A percentile compares a stretch with the other conserved stretches of the same genome.
Evolutionary conservation across 148 eudicot species (phyloP).

Genomic region (Gaultheria prostrata): DNA sequence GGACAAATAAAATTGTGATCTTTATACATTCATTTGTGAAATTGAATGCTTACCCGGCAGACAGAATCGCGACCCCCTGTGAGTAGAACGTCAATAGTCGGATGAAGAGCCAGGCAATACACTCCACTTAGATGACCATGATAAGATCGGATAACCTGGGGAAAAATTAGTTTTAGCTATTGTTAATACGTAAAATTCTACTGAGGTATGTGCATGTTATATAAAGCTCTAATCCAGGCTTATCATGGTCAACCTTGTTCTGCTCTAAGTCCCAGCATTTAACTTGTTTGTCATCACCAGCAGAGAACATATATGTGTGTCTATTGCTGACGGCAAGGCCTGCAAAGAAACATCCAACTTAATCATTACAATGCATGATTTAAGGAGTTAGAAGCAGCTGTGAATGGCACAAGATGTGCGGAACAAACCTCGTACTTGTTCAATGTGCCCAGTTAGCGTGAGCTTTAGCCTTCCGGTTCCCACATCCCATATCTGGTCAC

Average conservation of each 20-base stretch:
- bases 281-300: slow-evolving; percentile 98
- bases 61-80: slow-evolving; percentile 99
- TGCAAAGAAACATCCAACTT: slow-evolving; percentile 26
- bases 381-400: slow-evolving; percentile 4
- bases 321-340: slow-evolving; percentile 90
- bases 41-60: slow-evolving; percentile 65
- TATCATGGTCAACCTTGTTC: slow-evolving; percentile 61
- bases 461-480: slow-evolving; percentile 79
- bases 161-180: background rate
- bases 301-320: slow-evolving; percentile 99
- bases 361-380: background rate
- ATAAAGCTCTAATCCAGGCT: background rate
- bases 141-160: slow-evolving; percentile 87
- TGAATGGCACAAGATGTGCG: background rate
- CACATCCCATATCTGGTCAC: slow-evolving; percentile 87
- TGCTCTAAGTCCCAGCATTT: slow-evolving; percentile 99
- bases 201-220: background rate
- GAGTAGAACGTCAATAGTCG: slow-evolving; percentile 86
- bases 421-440: slow-evolving; percentile 88
- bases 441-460: slow-evolving; percentile 97
- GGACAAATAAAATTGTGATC: background rate
- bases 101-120: slow-evolving; percentile 94
- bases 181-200: background rate
- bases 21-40: background rate
- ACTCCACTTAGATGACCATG: slow-evolving; percentile 99